Base-by-base conservation (phyloP, 2,329 filamentous ascomycete genomes). In the Penicillium sp. region DNA sequence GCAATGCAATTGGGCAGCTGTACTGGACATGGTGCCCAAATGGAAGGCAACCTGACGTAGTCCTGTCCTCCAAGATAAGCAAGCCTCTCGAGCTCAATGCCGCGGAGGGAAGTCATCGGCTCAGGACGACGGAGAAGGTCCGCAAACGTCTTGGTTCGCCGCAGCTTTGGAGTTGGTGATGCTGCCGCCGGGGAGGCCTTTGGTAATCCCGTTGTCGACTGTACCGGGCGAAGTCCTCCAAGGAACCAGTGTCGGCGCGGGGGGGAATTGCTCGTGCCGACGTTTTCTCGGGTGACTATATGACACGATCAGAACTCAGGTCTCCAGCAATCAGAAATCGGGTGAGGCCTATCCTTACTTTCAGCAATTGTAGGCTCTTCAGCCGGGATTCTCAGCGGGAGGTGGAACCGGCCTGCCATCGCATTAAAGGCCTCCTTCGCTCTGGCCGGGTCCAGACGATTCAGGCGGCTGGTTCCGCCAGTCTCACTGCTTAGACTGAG, bases 1-100 rank as follows among this genome's bases (percentile, higher is more conserved):
- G 78, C 79, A 59, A 82, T 75, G 52, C 77, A 79, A n/a, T 74
- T 74, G 2, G 80, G 80, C 16, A 82, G 68, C 48, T 71, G 71
- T 54, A 80, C 66, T 4, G 72, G 68, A 13, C 69, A 69, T n/a
- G 78, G 77, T 4, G 73, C 73, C 65, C 79, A 75, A 14, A 77
- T 73, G 1, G 55, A 59, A 0, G 77, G 77, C 5, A 79, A 68
- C 6, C 66, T 70, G 22, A 82, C 64, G 58, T 75, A 71, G 59
- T 76, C 75, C 58, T 79, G 69, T 6, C 80, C 80, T 52, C 80
- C 79, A 26, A 82, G 71, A 13, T 77, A 76, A 49, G 77, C 71
- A 22, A 81, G 68, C n/a, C 70, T 73, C 54, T 80, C 78, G 16
- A 81, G 46, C 13, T 70, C 65, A 51, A 66, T 76, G n/a, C 74